Evolutionary conservation across 2,329 filamentous ascomycete genomes (phyloP).

Genomic region (Aspergillus pseudotamarii): DNA sequence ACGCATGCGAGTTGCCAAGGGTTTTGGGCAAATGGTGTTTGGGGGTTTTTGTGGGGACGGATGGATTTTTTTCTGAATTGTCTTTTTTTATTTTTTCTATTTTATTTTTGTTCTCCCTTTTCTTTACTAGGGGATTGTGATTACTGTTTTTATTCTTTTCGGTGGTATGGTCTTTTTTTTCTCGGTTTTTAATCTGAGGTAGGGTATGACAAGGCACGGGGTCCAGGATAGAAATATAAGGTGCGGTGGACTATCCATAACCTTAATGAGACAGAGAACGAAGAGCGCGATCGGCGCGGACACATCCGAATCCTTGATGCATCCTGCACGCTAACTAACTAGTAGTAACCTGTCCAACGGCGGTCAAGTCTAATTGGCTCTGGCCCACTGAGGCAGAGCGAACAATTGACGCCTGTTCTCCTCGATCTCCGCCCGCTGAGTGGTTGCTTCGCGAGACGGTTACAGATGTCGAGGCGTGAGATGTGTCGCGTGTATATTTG

Average conservation of each 20-base stretch:
- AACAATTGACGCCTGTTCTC: background rate
- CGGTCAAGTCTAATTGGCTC: background rate
- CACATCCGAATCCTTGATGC: slow-evolving; percentile 1
- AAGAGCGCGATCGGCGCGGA: background rate
- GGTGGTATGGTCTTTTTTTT: background rate
- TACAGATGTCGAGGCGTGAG: background rate
- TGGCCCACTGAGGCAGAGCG: background rate
- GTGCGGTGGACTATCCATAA: background rate
- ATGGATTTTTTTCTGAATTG: background rate
- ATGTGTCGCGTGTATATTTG: slow-evolving; percentile 1
- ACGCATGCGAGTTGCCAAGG: background rate
- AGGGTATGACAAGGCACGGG: background rate
- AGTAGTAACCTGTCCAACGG: background rate
- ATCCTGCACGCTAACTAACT: background rate
- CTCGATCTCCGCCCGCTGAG: background rate
- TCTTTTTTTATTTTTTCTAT: background rate
- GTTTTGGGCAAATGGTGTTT: background rate
- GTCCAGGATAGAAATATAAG: background rate
- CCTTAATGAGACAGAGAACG: background rate
- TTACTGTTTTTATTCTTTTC: background rate
- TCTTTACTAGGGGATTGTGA: no score
- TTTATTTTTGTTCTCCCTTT: background rate
- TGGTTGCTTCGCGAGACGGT: background rate
- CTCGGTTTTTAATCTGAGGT: background rate
- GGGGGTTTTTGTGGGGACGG: background rate